Base-by-base conservation (phyloP, 208 protist species). In the Trypanosoma boissoni region DNA sequence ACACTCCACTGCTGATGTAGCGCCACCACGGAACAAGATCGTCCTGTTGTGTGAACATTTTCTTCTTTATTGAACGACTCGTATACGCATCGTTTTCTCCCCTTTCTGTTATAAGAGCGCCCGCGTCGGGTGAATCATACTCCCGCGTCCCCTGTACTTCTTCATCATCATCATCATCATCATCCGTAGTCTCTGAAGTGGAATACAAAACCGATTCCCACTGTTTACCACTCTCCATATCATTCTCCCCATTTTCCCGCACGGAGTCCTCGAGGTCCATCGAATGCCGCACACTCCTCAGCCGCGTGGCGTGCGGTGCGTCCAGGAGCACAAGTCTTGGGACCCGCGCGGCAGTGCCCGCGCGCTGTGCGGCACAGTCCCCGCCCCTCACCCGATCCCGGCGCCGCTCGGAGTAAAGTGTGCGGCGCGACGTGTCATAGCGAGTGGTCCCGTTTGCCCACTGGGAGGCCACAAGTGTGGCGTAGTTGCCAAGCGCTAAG, bases 401-500 rank as follows among this genome's bases (percentile, higher is more conserved):
- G 1, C 64, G 32, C 20, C 80, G 76, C 64, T 91, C 83, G 1
- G 43, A 36, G 55, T 91, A 94, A 9, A 94, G 72, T 3, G 88
- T 94, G 21, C n/a, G 32, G 56, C 82, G 79, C 27, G 79, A 64
- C 14, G 55, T 65, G 57, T 94, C 88, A 58, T 72, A 91, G 37
- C 60, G 27, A 18, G 81, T 85, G 3, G 82, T 91, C 29, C 88
- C 81, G 58, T 94, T 94, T 28, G 78, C 81, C 84, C 88, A 94
- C 68, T 94, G 88, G 31, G 88, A 81, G 2, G 84, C 88, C 2
- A 94, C 80, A 26, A 94, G 78, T 4, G 83, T 77, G 62, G 80
- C 65, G 68, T 90, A 94, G 76, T 94, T 94, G 45, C 88, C 88
- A 43, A 94, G 79, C 12, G 71, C 88, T 1, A 91, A 12, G 20